These are phyloP conservation scores for Drosera spatulata DNA, from an alignment of 179 eudicot species.

Conservation along the genomic window DNA sequence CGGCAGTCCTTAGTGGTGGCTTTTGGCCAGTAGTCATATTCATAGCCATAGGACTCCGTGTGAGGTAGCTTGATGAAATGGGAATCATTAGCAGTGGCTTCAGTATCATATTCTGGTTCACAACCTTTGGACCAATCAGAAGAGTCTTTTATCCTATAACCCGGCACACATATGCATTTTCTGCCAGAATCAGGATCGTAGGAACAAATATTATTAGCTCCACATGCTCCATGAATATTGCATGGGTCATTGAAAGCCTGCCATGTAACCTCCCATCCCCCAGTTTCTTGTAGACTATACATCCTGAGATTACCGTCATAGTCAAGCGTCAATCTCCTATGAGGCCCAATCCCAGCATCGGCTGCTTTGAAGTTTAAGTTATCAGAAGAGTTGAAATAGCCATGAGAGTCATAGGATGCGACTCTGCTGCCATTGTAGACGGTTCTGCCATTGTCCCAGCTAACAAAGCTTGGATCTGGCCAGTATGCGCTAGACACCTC, in stretches of 20 bases:
- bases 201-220: constrained; percentile 30
- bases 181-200: constrained; percentile 16
- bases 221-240: constrained; percentile 22
- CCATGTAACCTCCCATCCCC: constrained; percentile 14
- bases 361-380: constrained; percentile 3
- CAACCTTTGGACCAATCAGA: constrained; percentile 15
- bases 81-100: neutral
- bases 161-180: constrained; percentile 21
- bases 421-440: constrained; percentile 16
- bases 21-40: constrained; percentile 2
- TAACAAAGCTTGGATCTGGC: constrained; percentile 6
- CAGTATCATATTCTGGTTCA: constrained; percentile 3
- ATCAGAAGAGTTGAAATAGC: constrained; percentile 30
- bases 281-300: constrained; percentile 25
- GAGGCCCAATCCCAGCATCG: constrained; percentile 19
- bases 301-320: constrained; percentile 43
- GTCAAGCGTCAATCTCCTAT: constrained; percentile 41
- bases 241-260: constrained; percentile 9
- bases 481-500: constrained; percentile 13
- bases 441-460: constrained; percentile 16
- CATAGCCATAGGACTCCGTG: constrained; percentile 9
- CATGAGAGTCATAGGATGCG: constrained; percentile 21
- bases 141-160: constrained; percentile 8
- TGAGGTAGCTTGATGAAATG: constrained; percentile 7
- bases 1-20: neutral